Conservation (phyloP, 2,329 filamentous ascomycete species). For the Ophiostoma tasmaniense region DNA sequence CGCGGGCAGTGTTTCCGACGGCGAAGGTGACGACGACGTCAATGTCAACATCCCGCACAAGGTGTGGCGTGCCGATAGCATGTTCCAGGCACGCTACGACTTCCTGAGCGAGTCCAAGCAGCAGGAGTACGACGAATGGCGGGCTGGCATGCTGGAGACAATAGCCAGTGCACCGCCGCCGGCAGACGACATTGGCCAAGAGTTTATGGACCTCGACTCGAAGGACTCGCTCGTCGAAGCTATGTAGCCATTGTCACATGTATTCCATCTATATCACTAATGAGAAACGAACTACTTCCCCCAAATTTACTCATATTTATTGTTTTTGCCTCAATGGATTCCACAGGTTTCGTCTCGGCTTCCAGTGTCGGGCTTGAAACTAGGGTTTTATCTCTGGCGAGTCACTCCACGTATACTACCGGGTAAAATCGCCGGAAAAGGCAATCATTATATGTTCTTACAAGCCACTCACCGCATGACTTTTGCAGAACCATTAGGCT, state of each 20-base stretch:
- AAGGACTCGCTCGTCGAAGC: no score
- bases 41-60: constrained; percentile 28
- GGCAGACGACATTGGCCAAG: background rate
- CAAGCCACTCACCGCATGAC: background rate
- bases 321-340: no score
- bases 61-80: constrained; percentile 50
- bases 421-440: background rate
- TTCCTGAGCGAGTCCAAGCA: constrained; percentile 57
- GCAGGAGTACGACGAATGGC: constrained; percentile 57
- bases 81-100: constrained; percentile 69
- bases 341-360: background rate
- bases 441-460: background rate
- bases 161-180: background rate
- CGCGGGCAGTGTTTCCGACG: constrained; percentile 29
- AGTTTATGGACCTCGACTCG: background rate
- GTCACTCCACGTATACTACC: background rate
- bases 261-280: background rate
- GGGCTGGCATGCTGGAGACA: constrained; percentile 43
- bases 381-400: background rate
- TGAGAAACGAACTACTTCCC: background rate
- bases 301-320: no score
- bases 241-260: background rate
- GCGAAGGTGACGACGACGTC: constrained; percentile 27
- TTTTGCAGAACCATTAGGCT: background rate
- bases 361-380: background rate